Percentiles rank a stretch among this genome's conserved stretches.
Conservation (phyloP, 306 rosid species). For the Pachyrhizus erosus region DNA sequence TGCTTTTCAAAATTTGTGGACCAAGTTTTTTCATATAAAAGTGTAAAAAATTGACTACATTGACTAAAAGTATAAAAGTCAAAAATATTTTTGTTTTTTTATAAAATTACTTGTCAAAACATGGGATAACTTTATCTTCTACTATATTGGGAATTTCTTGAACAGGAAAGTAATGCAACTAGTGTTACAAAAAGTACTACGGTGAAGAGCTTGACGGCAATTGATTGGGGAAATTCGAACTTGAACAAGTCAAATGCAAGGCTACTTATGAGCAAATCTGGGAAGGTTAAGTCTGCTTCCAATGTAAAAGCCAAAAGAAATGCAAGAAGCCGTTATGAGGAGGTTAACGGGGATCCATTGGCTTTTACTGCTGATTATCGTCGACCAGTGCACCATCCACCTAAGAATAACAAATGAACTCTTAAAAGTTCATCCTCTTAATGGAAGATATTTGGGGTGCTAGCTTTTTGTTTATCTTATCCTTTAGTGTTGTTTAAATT, state of each 20-base stretch:
- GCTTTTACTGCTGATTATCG: constrained; percentile 63
- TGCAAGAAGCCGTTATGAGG: constrained; percentile 33
- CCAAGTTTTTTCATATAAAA: no score
- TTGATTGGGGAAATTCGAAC: constrained; percentile 10
- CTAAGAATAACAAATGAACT: constrained; percentile 56
- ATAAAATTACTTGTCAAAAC: no score
- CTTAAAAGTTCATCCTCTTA: constrained; percentile 6
- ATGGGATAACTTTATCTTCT: neutral
- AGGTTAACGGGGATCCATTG: constrained; percentile 39
- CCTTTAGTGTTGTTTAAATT: neutral
- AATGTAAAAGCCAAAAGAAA: constrained; percentile 16
- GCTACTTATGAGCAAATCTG: constrained; percentile 18
- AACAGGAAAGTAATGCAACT: constrained; percentile 37
- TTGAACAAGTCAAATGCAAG: constrained; percentile 12
- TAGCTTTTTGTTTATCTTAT: neutral
- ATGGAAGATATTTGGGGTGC: neutral
- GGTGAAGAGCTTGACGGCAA: constrained; percentile 32
- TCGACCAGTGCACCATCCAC: constrained; percentile 65
- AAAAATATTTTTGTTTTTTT: no score
- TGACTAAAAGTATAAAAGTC: no score
- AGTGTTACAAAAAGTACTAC: neutral
- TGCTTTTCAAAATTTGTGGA: no score
- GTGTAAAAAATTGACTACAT: no score
- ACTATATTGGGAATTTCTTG: neutral
- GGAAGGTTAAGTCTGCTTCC: neutral